Evolutionary conservation across 2,329 filamentous ascomycete genomes (phyloP), one percentile per base, ranked within the genome.

Genomic region (Penicillium sp.): DNA sequence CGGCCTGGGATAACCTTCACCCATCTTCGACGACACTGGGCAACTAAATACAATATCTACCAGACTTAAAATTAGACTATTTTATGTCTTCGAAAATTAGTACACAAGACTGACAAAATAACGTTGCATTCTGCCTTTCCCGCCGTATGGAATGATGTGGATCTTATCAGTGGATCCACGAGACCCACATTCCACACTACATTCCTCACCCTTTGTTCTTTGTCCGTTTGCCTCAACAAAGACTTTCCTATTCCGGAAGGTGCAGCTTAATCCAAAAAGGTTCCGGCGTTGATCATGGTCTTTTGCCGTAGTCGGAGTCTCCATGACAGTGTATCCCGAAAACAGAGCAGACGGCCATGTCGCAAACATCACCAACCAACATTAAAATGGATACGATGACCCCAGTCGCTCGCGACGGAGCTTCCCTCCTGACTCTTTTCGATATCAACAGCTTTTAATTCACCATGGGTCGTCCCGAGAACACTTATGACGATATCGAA

Each of bases 401-500:
- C 22, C 24, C 27, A 5, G 13, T 11, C 21, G 8, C 14, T 54
- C 19, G 26, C 16, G n/a, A 55, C 26, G n/a, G 14, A 26, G 19
- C 24, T 26, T 5, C 11, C 10, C 21, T n/a, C 10, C 22, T 50
- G 9, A 42, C 4, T 6, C 4, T 5, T 42, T 42, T 29, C 13
- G 16, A 50, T n/a, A 24, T 11, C 16, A 11, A 10, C 29, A 22
- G 16, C 16, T 37, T 11, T 19, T 37, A 11, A 11, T 53, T 56
- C 56, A 66, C 22, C 16, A 68, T 67, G 68, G 64, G 68, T 51
- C 63, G 51, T 19, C 49, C 55, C 19, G 45, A 42, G 26, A 51
- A 39, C 14, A 24, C 49, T n/a, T 52, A 53, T 35, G 66, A 71
- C 55, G 26, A 72, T 57, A 22, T 68, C 26, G 66, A 71, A 55